Evolutionary conservation across 345 rosid genomes (phyloP).

Genomic region (Stellera chamaejasme): DNA sequence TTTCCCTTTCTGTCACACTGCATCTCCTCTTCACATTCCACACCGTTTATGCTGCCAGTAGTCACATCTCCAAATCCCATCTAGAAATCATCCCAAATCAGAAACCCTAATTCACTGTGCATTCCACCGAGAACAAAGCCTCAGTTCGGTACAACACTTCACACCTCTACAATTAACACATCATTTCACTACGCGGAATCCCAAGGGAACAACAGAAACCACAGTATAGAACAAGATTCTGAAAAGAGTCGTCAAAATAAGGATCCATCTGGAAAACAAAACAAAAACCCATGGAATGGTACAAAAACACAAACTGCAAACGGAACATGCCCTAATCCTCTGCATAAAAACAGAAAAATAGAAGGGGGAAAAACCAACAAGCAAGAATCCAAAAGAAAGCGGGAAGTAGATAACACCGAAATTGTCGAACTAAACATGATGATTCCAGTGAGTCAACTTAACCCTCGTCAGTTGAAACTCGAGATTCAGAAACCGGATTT

Average conservation of each 20-base stretch:
- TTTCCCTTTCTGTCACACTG: conserved; percentile 26
- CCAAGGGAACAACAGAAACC: neutral
- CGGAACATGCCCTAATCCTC: neutral
- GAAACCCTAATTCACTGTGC: conserved; percentile 13
- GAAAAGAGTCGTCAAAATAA: neutral
- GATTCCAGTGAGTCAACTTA: neutral
- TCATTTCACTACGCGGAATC: neutral
- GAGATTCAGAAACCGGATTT: neutral
- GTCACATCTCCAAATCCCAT: conserved; percentile 47
- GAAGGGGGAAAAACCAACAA: neutral
- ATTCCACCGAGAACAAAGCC: conserved; percentile 13
- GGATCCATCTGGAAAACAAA: neutral
- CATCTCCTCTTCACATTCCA: conserved; percentile 17
- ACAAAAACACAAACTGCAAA: neutral
- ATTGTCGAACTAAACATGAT: conserved; percentile 7
- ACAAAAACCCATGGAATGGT: conserved; percentile 1
- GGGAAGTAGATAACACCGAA: conserved; percentile 10
- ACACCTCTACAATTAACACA: conserved; percentile 5
- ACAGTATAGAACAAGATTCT: neutral
- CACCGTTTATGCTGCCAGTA: conserved; percentile 29
- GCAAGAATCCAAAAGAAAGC: conserved; percentile 2
- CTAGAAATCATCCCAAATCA: conserved; percentile 5
- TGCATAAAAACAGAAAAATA: neutral
- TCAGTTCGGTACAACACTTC: conserved; percentile 9
- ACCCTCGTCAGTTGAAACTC: conserved; percentile 1